Base-by-base conservation (phyloP, 2,329 filamentous ascomycete genomes). In the Cryphonectria carpinicola region DNA sequence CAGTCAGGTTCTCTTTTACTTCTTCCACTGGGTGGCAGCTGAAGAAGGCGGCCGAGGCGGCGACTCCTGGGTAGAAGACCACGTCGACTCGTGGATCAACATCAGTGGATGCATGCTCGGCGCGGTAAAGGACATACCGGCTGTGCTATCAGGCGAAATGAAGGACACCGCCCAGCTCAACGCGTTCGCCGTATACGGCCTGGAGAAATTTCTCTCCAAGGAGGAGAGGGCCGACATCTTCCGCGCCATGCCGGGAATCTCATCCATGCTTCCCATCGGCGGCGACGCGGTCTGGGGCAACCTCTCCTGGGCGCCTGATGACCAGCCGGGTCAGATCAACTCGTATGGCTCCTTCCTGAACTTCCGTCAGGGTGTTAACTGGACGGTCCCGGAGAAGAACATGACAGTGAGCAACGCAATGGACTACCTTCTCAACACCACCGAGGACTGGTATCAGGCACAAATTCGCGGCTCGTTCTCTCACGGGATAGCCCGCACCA, bases 81-180 rank as follows among this genome's bases (percentile, higher is more conserved):
- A 98, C 78, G 86, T 99, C 66, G 96, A 97, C 74, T 92, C 93
- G 3, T 99, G 97, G 95, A 97, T 99, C 84, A 99, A 99, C 79
- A 94, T 99, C 76, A 96, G 93, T 75, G 96, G 96, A 7, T 99
- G 95, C 81, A 98, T 99, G 95, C 90, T 99, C 7, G 96, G 96
- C 19, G 94, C 96, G 1, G 86, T 94, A 70, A 99, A 99, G 82
- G 95, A 93, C 71, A 83, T 98, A 49, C 93, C 96, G 0, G 95
- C 96, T 0, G 88, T 98, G 0, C 85, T 99, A 1, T 98, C 95
- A 0, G 96, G 96, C 41, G 96, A 99, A 81, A 99, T 99, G 96
- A 94, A 95, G 75, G 96, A 99, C 78, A 99, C 96, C 0, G 96
- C 95, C 0, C 96, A 98, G 80, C 88, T 99, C 43, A 98, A 98